Percentiles rank a stretch among this genome's conserved stretches.
Evolutionary conservation across 2,329 filamentous ascomycete genomes (phyloP).

Genomic region (Calonectria ilicicola): DNA sequence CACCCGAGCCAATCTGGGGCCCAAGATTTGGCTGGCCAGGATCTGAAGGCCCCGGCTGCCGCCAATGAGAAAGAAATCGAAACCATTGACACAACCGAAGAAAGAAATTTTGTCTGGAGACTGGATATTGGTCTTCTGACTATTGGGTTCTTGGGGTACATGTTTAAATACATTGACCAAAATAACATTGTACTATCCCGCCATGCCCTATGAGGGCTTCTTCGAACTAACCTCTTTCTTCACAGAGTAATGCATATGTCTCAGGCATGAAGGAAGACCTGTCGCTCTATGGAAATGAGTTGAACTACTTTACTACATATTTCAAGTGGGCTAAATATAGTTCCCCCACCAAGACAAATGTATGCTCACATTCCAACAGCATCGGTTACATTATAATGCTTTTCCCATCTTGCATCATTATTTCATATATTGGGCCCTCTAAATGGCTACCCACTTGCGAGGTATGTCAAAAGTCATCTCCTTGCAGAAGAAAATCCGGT

Average conservation of each 20-base stretch:
- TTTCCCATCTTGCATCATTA: conserved; percentile 21
- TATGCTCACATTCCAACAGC: not conserved
- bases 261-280: conserved; percentile 26
- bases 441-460: conserved; percentile 21
- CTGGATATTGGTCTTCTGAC: conserved; percentile 13
- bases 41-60: not conserved
- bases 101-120: conserved; percentile 8
- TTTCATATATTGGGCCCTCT: conserved; percentile 23
- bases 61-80: not conserved
- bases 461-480: not conserved
- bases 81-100: not conserved
- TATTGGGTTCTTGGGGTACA: conserved; percentile 20
- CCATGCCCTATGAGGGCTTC: not conserved
- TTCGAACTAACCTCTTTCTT: not conserved
- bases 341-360: not conserved
- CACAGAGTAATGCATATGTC: conserved; percentile 20
- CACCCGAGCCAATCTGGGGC: not conserved
- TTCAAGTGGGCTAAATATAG: not conserved
- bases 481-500: not conserved
- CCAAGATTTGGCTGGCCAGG: not conserved
- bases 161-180: conserved; percentile 29
- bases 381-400: conserved; percentile 29
- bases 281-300: conserved; percentile 15
- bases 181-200: conserved; percentile 10
- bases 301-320: conserved; percentile 24